Base-by-base conservation (phyloP, 768 basidiomycete species). In the Suillus lakei region DNA sequence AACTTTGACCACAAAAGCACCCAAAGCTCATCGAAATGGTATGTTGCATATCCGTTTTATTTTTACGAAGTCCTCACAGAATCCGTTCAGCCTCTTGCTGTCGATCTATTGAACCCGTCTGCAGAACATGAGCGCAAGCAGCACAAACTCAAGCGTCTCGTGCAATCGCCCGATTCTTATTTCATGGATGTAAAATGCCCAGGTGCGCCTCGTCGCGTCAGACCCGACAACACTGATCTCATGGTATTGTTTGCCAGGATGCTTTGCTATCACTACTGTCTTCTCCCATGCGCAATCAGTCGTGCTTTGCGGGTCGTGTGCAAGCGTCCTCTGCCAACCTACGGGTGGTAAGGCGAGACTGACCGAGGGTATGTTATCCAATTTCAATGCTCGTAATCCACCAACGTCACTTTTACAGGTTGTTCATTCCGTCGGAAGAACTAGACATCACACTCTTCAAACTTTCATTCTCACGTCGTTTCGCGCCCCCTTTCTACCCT, bases 141-240 rank as follows among this genome's bases (percentile, higher is more conserved):
- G 80, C 97, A 99, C 91, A 99, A 99, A 87, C 93, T 98, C 80
- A 99, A 99, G 88, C 91, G 96, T 79, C 91, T 99, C 74, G 98
- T 99, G 73, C 98, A 98, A 83, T 91, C 91, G 61, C 98, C 98
- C 70, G 95, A 98, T 83, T 99, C 97, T 44, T 99, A 94, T 84
- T 99, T 99, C 84, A 99, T 99, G 98, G 98, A 99, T 76, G 96
- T 99, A 73, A 99, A 99, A 82, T 99, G 97, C 83, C 91, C 97
- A 73, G 96, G 94, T 95, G 67, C 65, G 90, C 82, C 34, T 30
- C 16, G 23, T 41, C 12, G 39, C 6, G 5, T 30, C 39, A 21
- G 26, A 18, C 39, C 43, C 16, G 18, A n/a, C 10, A 15, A 18
- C 41, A 38, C 38, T 26, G 38, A 43, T 61, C 53, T 67, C 30